phyloP scores from a whole-genome alignment of 2,329 filamentous ascomycete species.

The Purpureocillium lavendulum region DNA sequence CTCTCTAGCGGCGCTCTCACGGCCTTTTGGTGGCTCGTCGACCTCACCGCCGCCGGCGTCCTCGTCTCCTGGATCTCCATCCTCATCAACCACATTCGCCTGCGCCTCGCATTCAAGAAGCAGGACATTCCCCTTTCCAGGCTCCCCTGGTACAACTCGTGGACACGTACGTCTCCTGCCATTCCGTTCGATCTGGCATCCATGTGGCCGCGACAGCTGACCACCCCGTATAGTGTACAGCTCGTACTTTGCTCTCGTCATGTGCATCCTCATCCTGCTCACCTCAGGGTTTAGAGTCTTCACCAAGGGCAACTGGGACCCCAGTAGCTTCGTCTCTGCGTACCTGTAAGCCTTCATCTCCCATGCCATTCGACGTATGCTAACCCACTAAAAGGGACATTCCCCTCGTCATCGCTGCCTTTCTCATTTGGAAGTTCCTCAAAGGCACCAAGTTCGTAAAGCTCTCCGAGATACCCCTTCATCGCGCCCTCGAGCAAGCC shows the following conservation, averaged over 20 bases:
- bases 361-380: not conserved
- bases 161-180: slow-evolving; percentile 41
- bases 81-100: slow-evolving; percentile 49
- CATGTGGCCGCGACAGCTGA: slow-evolving; percentile 4
- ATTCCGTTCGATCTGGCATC: not conserved
- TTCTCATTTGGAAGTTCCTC: slow-evolving; percentile 55
- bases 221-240: slow-evolving; percentile 38
- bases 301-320: slow-evolving; percentile 48
- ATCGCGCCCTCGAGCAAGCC: slow-evolving; percentile 41
- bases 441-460: slow-evolving; percentile 51
- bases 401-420: slow-evolving; percentile 48
- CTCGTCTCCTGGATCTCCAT: slow-evolving; percentile 56
- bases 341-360: slow-evolving; percentile 42
- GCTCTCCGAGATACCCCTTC: slow-evolving; percentile 42
- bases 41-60: slow-evolving; percentile 53
- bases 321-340: slow-evolving; percentile 49
- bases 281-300: slow-evolving; percentile 62
- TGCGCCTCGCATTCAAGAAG: slow-evolving; percentile 43
- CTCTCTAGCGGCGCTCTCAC: slow-evolving; percentile 49
- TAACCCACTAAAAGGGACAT: slow-evolving; percentile 40
- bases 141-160: slow-evolving; percentile 55
- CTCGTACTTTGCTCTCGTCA: slow-evolving; percentile 50
- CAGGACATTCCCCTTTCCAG: slow-evolving; percentile 42
- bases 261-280: slow-evolving; percentile 57
- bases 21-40: slow-evolving; percentile 58